phyloP scores from a whole-genome alignment of 495 filamentous ascomycete genomes.

The Penicillium daleae region DNA sequence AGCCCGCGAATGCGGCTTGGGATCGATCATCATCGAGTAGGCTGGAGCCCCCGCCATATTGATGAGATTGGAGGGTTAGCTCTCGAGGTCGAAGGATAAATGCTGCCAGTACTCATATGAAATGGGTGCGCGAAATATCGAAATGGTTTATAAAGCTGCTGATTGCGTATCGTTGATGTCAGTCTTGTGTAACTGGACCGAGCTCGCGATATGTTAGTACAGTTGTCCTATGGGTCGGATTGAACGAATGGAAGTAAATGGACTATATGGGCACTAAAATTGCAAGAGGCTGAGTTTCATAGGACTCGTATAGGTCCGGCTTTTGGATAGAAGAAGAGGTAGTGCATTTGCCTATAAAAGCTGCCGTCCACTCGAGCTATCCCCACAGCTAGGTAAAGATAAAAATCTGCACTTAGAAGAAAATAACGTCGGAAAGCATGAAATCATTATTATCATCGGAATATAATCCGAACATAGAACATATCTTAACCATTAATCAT shows the following conservation, averaged over 20 bases:
- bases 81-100: not conserved
- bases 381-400: not conserved
- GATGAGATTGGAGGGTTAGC: not conserved
- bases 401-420: not conserved
- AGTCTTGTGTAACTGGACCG: constrained; percentile 2
- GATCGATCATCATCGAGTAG: constrained; percentile 5
- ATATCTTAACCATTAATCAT: not conserved
- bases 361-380: no score
- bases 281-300: not conserved
- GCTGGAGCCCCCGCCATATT: constrained; percentile 8
- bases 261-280: no score
- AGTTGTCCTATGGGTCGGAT: not conserved
- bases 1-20: not conserved
- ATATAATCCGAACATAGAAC: not conserved
- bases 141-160: not conserved
- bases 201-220: not conserved
- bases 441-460: constrained; percentile 4
- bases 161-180: not conserved
- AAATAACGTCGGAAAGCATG: no score
- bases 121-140: not conserved
- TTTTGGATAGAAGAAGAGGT: no score
- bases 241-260: not conserved
- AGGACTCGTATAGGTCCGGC: not conserved
- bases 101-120: not conserved
- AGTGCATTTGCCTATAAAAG: no score